Base-by-base conservation (phyloP, 2,329 filamentous ascomycete genomes). In the Pyricularia sp. region DNA sequence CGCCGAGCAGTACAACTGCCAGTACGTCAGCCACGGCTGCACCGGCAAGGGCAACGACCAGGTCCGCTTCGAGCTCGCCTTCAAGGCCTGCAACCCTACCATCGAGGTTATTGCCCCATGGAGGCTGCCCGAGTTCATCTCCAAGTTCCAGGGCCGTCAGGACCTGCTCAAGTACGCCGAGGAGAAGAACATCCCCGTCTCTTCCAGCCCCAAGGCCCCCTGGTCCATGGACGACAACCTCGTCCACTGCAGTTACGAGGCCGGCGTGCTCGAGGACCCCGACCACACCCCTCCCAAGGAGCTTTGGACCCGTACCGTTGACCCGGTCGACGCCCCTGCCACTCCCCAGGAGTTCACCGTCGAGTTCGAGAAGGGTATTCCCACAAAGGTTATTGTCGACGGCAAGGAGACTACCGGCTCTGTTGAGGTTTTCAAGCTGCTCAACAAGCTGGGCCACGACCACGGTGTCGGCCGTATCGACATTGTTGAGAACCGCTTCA, bases 391-490 rank as follows among this genome's bases (percentile, higher is more conserved):
- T 66, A 70, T 72, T 7, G 75, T 77, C n/a, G 78, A 81, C 64
- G 82, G 79, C 63, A 84, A 88, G 79, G 81, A 78, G 49, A 81
- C 84, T 70, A 90, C 88, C 65, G 88, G 88, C 72, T 80, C 85
- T 5, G 81, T 91, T 65, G 86, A 89, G 72, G 79, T 93, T 65
- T 93, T 93, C 81, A 79, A 85, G 67, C 81, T 84, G 65, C 81
- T 85, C 70, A 93, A 93, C 78, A 79, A 84, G 66, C 87, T 93
- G 68, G 90, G 84, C 68, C 83, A 84, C 74, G 82, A 80, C 68
- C 80, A 91, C 78, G 90, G 90, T 74, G 84, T 93, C 69, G 90
- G 90, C 71, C 82, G 90, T 72, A 88, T 93, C 69, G 90, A 93
- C 75, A 93, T 93, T 73, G 89, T 93, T 67, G 89, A 91, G 72